Base-by-base conservation (phyloP, 2,329 filamentous ascomycete genomes). In the Sphaerulina musiva region DNA sequence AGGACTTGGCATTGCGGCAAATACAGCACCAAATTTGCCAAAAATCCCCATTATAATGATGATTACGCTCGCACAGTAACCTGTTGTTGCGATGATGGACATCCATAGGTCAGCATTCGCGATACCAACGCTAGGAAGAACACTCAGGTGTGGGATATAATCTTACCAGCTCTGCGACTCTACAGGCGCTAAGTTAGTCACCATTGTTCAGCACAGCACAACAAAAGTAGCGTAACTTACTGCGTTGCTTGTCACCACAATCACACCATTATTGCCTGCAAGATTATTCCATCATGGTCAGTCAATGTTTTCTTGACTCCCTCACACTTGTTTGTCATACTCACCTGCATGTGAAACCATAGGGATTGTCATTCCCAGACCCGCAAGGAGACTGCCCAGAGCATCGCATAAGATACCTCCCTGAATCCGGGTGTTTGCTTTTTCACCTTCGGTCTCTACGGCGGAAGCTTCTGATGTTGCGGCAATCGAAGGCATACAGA, bases 361-460 rank as follows among this genome's bases (percentile, higher is more conserved):
- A 6, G 57, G 59, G 10, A 61, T 58, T 6, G 51, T 54, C 42
- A 59, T 59, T 6, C 56, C 54, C 11, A 59, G 41, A 1, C 48
- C 54, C 17, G 56, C 55, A 31, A 61, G 43, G 10, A 61, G 17
- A 43, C 53, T 61, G 6, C 59, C 57, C 12, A 48, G 47, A 8
- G 56, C 57, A 50, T 61, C 57, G 32, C 57, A 61, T 17, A 61
- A 34, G 5, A 61, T 61, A 8, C 59, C 57, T 31, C 59, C 59
- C 26, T 61, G 57, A n/a, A 61, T 59, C n/a, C 59, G 53, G 12
- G 57, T 57, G 41, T 61, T 61, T 17, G 57, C 54, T 26, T 61
- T 55, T 9, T 55, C 17, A 26, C 59, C 54, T 34, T 59, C 59
- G 4, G 51, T 55, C 11, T 59, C 51, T 2, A 61, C 48, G 5